Conservation (phyloP, 2,329 filamentous ascomycete genomes). For the Xylariaceae sp. region DNA sequence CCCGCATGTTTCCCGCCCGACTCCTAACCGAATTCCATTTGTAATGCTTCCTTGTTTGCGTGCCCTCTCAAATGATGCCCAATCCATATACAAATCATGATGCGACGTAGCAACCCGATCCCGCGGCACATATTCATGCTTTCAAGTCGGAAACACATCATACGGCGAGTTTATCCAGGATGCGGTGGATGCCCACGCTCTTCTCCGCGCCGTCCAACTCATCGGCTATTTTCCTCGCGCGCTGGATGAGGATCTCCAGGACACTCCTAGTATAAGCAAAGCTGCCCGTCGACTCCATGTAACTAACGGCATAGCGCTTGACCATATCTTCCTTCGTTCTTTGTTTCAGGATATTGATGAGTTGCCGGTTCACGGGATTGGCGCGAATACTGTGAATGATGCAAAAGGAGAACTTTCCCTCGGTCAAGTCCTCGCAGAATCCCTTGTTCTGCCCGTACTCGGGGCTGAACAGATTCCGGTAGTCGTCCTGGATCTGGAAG, state of each 20-base stretch:
- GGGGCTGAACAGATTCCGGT: conserved; percentile 73
- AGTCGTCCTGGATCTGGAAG: conserved; percentile 91
- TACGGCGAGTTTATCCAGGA: conserved; percentile 60
- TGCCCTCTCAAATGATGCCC: too few relatives aligned
- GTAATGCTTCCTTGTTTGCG: too few relatives aligned
- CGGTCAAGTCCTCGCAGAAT: conserved; percentile 88
- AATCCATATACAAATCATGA: too few relatives aligned
- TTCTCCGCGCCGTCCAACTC: conserved; percentile 57
- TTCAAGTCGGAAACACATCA: neutral
- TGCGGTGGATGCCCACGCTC: conserved; percentile 54
- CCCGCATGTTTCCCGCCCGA: too few relatives aligned
- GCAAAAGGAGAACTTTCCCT: conserved; percentile 95
- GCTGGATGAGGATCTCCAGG: conserved; percentile 55
- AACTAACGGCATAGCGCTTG: conserved; percentile 82
- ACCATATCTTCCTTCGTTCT: conserved; percentile 81
- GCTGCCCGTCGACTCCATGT: conserved; percentile 86
- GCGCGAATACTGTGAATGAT: conserved; percentile 88
- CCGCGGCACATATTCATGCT: too few relatives aligned
- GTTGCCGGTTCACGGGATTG: conserved; percentile 66
- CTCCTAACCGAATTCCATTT: too few relatives aligned
- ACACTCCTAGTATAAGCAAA: conserved; percentile 79
- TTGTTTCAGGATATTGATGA: conserved; percentile 90
- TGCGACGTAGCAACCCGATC: too few relatives aligned
- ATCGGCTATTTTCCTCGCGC: conserved; percentile 57
- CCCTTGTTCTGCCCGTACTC: conserved; percentile 86